phyloP scores from a whole-genome alignment of 2,329 filamentous ascomycete species.

The Cryphonectria nitschkei region DNA sequence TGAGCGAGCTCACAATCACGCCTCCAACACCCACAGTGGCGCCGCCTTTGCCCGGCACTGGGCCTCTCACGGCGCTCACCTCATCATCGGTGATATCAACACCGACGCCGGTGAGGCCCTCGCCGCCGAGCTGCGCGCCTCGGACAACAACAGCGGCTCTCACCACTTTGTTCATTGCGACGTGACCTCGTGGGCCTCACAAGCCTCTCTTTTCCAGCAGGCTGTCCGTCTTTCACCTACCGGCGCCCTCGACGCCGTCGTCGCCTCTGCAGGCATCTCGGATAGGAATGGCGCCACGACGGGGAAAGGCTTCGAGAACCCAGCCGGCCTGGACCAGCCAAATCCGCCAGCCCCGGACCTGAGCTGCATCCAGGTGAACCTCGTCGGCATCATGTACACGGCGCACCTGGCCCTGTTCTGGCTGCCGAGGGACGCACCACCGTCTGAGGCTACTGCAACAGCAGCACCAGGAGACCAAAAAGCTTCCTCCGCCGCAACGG shows the following conservation, averaged over 20 bases:
- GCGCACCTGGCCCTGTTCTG: conserved; percentile 66
- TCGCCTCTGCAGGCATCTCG: conserved; percentile 69
- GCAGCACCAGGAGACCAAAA: conserved; percentile 31
- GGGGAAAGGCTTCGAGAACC: conserved; percentile 49
- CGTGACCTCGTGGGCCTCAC: conserved; percentile 67
- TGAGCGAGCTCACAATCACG: background rate
- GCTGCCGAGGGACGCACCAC: conserved; percentile 48
- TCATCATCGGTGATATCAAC: conserved; percentile 68
- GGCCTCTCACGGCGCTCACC: conserved; percentile 59
- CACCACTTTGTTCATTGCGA: conserved; percentile 65
- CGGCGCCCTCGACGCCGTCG: conserved; percentile 63
- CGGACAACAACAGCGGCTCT: conserved; percentile 41
- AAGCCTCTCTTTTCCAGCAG: conserved; percentile 65
- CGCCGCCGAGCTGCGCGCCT: conserved; percentile 53
- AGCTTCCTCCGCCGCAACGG: conserved; percentile 4
- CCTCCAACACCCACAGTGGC: conserved; percentile 39
- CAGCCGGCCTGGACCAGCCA: conserved; percentile 43
- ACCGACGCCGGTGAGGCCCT: conserved; percentile 56
- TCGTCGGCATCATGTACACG: conserved; percentile 67
- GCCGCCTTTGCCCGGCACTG: conserved; percentile 57
- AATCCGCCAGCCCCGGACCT: conserved; percentile 54
- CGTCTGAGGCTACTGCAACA: conserved; percentile 13
- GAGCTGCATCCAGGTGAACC: conserved; percentile 62
- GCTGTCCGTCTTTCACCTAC: conserved; percentile 58
- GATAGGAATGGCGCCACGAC: conserved; percentile 39